Evolutionary conservation across 2,329 filamentous ascomycete species (phyloP), one percentile per base, ranked within the genome.

Genomic region (Cercospora sp.): DNA sequence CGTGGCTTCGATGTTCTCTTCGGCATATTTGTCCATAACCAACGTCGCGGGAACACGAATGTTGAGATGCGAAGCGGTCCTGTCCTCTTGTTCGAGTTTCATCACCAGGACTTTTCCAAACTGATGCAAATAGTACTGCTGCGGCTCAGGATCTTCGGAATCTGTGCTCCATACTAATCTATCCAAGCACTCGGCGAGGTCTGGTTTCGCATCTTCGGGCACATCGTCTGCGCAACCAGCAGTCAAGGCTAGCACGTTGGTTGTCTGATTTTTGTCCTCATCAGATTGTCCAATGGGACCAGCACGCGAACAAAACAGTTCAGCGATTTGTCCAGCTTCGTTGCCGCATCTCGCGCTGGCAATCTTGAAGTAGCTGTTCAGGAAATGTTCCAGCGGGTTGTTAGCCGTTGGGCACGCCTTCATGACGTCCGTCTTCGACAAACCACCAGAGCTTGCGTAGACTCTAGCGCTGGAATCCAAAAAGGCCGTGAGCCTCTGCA

Each of bases 401-500:
- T 60, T 59, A 12, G 68, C 65, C 28, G 53, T 64, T 2, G 59
- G 43, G 5, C 57, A 65, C 3, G 70, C 64, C 34, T 71, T 72
- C 49, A 78, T 69, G 28, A 72, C 32, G 9, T 73, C 70, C 13
- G 70, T 74, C 63, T 75, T 68, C 13, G 69, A 73, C 28, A 90
- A 78, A 1, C 81, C 80, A 71, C 86, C 85, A 5, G 81, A 80
- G 69, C 85, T 88, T 4, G 85, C 87, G 75, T 89, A 90, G 1
- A 86, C 83, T 66, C 88, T 83, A 53, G 85, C 79, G 3, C 87
- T 87, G 4, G 77, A 78, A 72, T 88, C 86, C 59, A 90, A 76
- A 65, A 89, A 88, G 4, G 87, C 87, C 81, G 89, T 86, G 58
- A 90, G 73, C 12, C 88, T 83, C 75, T 90, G 88, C 40, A 83